A percentile compares a stretch with the other conserved stretches of the same genome.
Evolutionary conservation across 2,329 filamentous ascomycete genomes (phyloP).

Genomic region (Setomelanomma holmii): DNA sequence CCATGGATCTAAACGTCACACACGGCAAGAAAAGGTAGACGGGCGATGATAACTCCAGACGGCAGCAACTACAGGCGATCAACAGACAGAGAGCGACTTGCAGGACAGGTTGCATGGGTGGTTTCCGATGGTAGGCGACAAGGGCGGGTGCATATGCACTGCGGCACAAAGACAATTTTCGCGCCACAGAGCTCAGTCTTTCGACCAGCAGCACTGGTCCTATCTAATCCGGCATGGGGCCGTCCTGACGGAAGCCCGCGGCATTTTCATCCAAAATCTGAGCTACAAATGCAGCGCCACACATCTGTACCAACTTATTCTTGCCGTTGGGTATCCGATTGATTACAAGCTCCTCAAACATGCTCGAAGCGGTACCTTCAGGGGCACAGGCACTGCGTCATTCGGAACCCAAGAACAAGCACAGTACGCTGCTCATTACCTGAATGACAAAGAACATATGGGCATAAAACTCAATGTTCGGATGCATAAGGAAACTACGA

Average conservation of each 20-base stretch:
- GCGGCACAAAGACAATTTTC: too few species aligned
- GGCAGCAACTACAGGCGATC: too few species aligned
- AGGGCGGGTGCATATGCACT: too few species aligned
- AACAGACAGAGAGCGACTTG: too few species aligned
- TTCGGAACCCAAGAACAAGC: conserved; percentile 42
- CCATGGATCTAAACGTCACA: too few species aligned
- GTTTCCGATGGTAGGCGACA: too few species aligned
- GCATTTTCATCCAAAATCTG: conserved; percentile 46
- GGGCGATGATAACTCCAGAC: too few species aligned
- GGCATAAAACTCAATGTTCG: conserved; percentile 42
- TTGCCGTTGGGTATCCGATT: conserved; percentile 31
- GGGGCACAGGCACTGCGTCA: conserved; percentile 41
- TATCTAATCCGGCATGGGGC: conserved; percentile 45
- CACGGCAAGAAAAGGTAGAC: too few species aligned
- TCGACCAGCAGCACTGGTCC: too few species aligned
- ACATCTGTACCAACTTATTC: conserved; percentile 37
- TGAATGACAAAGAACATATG: conserved; percentile 38
- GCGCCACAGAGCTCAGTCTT: too few species aligned
- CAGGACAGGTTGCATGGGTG: too few species aligned
- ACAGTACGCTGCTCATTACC: conserved; percentile 31
- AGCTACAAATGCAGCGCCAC: conserved; percentile 32
- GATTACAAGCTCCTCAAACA: conserved; percentile 36
- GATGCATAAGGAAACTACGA: conserved; percentile 43
- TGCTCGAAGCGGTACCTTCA: conserved; percentile 32
- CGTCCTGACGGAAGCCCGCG: conserved; percentile 46